Evolutionary conservation across 805 yeast genomes (phyloP), one percentile per base, ranked within the genome.

Genomic region (Starmerella tilneyi): DNA sequence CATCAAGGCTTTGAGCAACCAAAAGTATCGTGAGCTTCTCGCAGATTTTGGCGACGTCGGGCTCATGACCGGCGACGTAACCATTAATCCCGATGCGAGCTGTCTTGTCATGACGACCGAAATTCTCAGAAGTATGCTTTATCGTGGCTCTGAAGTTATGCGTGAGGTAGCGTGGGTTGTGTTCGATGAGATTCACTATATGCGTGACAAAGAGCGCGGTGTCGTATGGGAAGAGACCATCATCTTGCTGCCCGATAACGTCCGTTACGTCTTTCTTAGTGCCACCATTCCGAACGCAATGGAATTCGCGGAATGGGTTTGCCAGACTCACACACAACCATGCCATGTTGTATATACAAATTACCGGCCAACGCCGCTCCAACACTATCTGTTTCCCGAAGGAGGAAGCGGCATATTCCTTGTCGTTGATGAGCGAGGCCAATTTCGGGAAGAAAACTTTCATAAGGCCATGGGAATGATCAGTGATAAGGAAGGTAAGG

Each of bases 141-240:
- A 92, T 63, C 74, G 97, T 63, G 99, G 99, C 51, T 84, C 96
- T 12, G 98, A 92, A 63, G 80, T 94, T 38, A 88, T 92, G 89
- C 75, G 99, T 64, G 99, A 92, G 70, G 97, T 92, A 33, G 96
- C 96, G 0, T 92, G 96, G 95, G 98, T 92, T 41, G 79, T 92
- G 31, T 92, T 92, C 54, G 99, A 92, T 65, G 99, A 92, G 63
- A 96, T 92, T 37, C 99, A 92, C 67, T 92, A 92, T 65, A 92
- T 92, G 94, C 79, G 96, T 67, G 99, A 92, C 63, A 81, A 85
- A 56, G 92, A 86, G 55, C 78, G 99, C 67, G 99, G 99, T 63
- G 99, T 92, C 43, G 98, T 92, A 28, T 92, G 99, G 99, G 99
- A 92, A 67, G 99, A 92, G 65, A 89, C 97, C 13, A 89, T 92